Evolutionary conservation across 2,329 filamentous ascomycete genomes (phyloP), one percentile per base, ranked within the genome.

Genomic region (Aureobasidium sp.): DNA sequence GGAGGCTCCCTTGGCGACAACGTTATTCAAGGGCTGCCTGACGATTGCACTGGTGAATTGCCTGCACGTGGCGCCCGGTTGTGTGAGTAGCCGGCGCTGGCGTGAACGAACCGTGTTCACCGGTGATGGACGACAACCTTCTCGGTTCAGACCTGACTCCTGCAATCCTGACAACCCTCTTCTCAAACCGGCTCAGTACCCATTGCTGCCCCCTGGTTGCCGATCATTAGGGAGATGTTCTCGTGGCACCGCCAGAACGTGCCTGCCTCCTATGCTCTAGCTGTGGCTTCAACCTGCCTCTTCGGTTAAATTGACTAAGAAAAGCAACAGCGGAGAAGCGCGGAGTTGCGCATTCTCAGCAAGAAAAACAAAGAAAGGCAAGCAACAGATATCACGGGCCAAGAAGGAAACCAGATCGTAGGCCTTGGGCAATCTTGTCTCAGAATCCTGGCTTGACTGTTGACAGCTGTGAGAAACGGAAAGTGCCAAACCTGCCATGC

Each of bases 401-500:
- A 48, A 59, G 42, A 51, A 34, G 22, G 55, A 36, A 39, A 58
- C 17, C 55, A 58, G 45, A 48, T 25, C n/a, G 34, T 34, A 39
- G 27, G 39, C 27, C 55, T 44, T 47, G 53, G 29, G 20, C 27
- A 48, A 47, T 29, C 55, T n/a, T 42, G 55, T 58, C 55, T 58
- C 29, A 58, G 42, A 25, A 58, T 58, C 42, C 42, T 11, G 47
- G 57, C 45, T 60, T 60, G 57, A 60, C 57, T 41, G 45, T 60
- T 60, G 57, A 60, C 57, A 49, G 45, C 60, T 49, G 48, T 25
- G 49, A 56, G 41, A 62, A 48, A 63, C 57, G 55, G 47, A 22
- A 55, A 47, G 37, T 63, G 62, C 53, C 62, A 61, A 34, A 62
- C 48, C 63, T 61, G 57, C 64, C 64, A 63, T 27, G 37, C 59